Evolutionary conservation across 805 yeast genomes (phyloP), one percentile per base, ranked within the genome.

Genomic region (Clavispora asparagi): DNA sequence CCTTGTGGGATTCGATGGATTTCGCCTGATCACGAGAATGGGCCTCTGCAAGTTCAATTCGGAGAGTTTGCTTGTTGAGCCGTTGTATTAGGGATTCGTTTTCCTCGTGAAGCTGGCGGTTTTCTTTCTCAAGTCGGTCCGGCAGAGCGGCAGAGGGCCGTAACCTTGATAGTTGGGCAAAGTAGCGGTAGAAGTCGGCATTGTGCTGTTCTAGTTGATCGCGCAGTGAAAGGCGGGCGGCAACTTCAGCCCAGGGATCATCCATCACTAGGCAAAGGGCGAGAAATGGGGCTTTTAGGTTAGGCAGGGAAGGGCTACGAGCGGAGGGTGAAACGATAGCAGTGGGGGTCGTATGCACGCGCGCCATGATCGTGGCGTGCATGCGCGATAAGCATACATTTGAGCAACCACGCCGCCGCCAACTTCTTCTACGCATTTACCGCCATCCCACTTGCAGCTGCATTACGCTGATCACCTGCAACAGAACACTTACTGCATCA

Each of bases 201-300:
- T 70, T 70, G 40, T 57, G 49, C 50, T 63, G 55, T 53, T 70
- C 73, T 19, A 59, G 45, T 23, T 50, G 56, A 50, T 71, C 76
- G 31, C 76, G 55, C 13, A 48, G 47, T 17, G 51, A 47, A 17
- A 71, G 55, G 39, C 59, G 56, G 8, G 51, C 53, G 11, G 62
- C 48, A 6, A 68, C 62, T 9, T 57, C 58, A 27, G 43, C 50
- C 67, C 68, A 60, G 14, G 53, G 53, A 25, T 52, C 23, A 19
- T 19, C 23, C 23, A 19, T 19, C 23, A 19, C 23, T 3, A 19
- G 23, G 5, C 23, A 19, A 19, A 19, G 3, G 23, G 23, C 5
- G 23, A 19, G 23, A 19, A 19, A 19, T 19, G 23, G 23, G 5
- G 23, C 23, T 19, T 19, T 19, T 3, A 3, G 23, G 23, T 19